Conservation (phyloP, 2,329 filamentous ascomycete genomes). For the Hypoxylon sp. region DNA sequence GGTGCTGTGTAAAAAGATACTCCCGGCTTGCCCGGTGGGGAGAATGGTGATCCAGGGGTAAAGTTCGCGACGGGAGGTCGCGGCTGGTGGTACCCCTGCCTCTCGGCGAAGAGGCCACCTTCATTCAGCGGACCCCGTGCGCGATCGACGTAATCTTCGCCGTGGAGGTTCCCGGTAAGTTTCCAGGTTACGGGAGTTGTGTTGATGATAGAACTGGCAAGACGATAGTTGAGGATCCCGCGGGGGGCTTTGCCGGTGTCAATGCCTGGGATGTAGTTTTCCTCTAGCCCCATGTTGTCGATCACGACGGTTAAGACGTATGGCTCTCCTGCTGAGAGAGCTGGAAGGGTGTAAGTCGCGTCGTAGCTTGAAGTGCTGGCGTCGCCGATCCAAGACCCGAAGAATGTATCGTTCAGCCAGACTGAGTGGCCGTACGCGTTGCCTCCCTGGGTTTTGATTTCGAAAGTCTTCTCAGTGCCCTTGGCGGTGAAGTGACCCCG, state of each 20-base stretch:
- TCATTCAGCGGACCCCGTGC: slow-evolving; percentile 77
- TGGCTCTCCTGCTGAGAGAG: slow-evolving; percentile 64
- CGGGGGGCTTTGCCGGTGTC: slow-evolving; percentile 73
- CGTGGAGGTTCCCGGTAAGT: slow-evolving; percentile 77
- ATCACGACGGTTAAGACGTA: slow-evolving; percentile 79
- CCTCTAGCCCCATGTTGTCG: slow-evolving; percentile 80
- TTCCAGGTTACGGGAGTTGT: slow-evolving; percentile 68
- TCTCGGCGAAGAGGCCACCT: slow-evolving; percentile 74
- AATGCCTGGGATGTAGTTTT: slow-evolving; percentile 62
- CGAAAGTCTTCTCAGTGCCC: slow-evolving; percentile 72
- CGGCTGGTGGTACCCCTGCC: slow-evolving; percentile 75
- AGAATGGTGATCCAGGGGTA: slow-evolving; percentile 55
- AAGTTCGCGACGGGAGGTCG: slow-evolving; percentile 64
- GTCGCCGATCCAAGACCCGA: slow-evolving; percentile 60
- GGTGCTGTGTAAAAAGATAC: slow-evolving; percentile 72
- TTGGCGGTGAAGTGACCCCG: slow-evolving; percentile 78
- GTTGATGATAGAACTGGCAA: slow-evolving; percentile 53
- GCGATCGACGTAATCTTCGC: slow-evolving; percentile 73
- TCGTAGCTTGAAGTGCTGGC: slow-evolving; percentile 50
- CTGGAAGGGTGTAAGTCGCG: slow-evolving; percentile 60
- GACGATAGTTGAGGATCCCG: slow-evolving; percentile 72
- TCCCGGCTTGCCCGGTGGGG: slow-evolving; percentile 58
- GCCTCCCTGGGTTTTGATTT: slow-evolving; percentile 75
- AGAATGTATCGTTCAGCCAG: slow-evolving; percentile 77
- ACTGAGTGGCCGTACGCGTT: slow-evolving; percentile 75